Evolutionary conservation across 495 filamentous ascomycete genomes (phyloP), one percentile per base, ranked within the genome.

Genomic region (Pseudevernia furfuracea): DNA sequence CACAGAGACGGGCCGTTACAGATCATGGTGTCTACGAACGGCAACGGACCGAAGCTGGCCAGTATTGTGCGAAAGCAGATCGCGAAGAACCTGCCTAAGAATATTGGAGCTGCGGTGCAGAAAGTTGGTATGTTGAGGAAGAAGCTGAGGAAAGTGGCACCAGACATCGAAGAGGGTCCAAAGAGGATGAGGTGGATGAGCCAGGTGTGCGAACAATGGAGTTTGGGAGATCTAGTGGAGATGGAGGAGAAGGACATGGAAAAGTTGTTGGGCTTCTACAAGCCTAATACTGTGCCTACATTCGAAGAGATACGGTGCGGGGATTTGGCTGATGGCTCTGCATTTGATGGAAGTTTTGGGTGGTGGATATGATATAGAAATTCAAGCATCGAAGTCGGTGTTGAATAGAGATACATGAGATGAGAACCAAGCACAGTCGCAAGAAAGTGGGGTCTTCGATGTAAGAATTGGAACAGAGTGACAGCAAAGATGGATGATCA

Each of bases 181-280:
- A 93, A 91, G 78, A 78, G 94, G 64, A 98, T 98, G 94, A 82
- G 86, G 68, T 98, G 94, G 89, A 97, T 97, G 88, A 90, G 88
- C 1, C 85, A 81, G 57, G 87, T 97, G 21, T 97, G 94, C 75
- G 91, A 97, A 71, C 79, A 82, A 39, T 98, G 94, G 81, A 86
- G 77, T 57, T 80, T 94, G 69, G 88, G 95, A 61, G 90, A 97
- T 56, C 82, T 98, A 68, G 91, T 91, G 60, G 81, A 84, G 44
- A 88, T 98, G 85, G 80, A 83, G 32, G 92, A 95, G 38, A 78
- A 85, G 61, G 92, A 96, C 70, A 96, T 97, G 89, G 84, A 87
- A 32, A 78, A 75, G 38, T 74, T 98, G 32, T 72, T 97, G 38
- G 76, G 73, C 1, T 89, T 85, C 70, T 98, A 94, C 71, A 71